Percentiles rank a stretch among this genome's conserved stretches.
Conservation (phyloP, 139 green algal genomes). For the Yamagishiella unicocca region DNA sequence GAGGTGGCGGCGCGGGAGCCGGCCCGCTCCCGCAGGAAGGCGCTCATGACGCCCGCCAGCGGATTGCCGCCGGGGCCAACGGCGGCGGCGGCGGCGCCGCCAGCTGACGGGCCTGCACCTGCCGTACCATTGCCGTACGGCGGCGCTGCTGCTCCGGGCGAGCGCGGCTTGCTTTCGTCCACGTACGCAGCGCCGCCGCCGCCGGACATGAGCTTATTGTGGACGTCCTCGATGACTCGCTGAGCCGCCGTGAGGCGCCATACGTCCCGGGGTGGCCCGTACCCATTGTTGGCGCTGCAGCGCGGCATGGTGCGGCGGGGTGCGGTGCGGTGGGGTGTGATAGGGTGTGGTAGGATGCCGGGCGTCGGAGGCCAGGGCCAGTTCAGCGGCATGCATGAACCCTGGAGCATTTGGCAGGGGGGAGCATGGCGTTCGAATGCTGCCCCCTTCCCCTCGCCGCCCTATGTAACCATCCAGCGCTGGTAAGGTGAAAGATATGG, state of each 20-base stretch:
- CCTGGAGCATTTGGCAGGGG: no score
- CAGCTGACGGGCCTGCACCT: neutral
- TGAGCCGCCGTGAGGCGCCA: slow-evolving; percentile 29
- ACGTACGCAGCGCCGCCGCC: neutral
- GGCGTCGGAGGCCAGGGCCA: no score
- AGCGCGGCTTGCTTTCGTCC: neutral
- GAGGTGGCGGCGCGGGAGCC: neutral
- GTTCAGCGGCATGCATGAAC: no score
- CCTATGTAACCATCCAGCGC: no score
- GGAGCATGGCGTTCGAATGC: no score
- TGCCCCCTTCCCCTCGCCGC: no score
- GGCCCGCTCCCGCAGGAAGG: neutral
- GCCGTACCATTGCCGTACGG: neutral
- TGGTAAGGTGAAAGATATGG: no score
- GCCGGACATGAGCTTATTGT: slow-evolving; percentile 22
- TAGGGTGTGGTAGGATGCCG: no score
- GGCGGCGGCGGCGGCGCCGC: neutral
- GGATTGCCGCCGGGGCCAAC: neutral
- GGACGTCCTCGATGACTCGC: slow-evolving; percentile 53
- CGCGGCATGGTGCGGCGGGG: no score
- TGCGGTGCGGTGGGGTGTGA: no score
- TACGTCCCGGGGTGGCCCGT: slow-evolving; percentile 1
- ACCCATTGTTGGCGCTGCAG: slow-evolving; percentile 31
- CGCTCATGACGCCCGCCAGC: neutral
- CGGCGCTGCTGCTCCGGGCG: neutral